These are phyloP conservation scores for Apophysomyces ossiformis DNA, from an alignment of 371 early-diverging fungal genomes.

Conservation along the genomic window DNA sequence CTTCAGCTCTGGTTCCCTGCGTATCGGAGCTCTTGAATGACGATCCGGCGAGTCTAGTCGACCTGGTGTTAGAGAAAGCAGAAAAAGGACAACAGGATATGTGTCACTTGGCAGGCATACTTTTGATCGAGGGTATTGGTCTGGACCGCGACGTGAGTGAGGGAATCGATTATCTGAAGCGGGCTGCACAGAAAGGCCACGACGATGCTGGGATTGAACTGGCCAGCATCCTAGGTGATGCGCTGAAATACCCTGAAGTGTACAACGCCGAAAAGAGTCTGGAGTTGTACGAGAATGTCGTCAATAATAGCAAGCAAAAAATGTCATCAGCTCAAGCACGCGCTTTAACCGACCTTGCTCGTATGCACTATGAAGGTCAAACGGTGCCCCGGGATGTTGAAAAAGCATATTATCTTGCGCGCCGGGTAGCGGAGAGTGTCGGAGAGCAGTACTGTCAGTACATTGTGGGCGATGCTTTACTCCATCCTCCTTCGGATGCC, in stretches of 20 bases:
- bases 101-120: slow-evolving; percentile 38
- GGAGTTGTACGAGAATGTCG: slow-evolving; percentile 35
- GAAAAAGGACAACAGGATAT: slow-evolving; percentile 21
- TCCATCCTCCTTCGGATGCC: slow-evolving; percentile 20
- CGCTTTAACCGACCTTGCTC: slow-evolving; percentile 45
- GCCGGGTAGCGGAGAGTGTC: slow-evolving; percentile 40
- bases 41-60: slow-evolving; percentile 19
- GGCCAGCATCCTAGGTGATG: slow-evolving; percentile 44
- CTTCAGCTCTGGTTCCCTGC: slow-evolving; percentile 36
- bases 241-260: slow-evolving; percentile 44
- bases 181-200: slow-evolving; percentile 37
- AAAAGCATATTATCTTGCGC: slow-evolving; percentile 48
- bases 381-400: slow-evolving; percentile 37
- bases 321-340: slow-evolving; percentile 33
- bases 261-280: slow-evolving; percentile 43
- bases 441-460: slow-evolving; percentile 57
- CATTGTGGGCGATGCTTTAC: slow-evolving; percentile 48
- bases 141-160: slow-evolving; percentile 28
- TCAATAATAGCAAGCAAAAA: slow-evolving; percentile 18
- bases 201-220: slow-evolving; percentile 42
- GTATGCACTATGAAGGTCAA: slow-evolving; percentile 50
- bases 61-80: slow-evolving; percentile 24
- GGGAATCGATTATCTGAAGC: slow-evolving; percentile 34
- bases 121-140: slow-evolving; percentile 45
- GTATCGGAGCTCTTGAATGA: slow-evolving; percentile 23